phyloP scores from a whole-genome alignment of 2,329 filamentous ascomycete species.

The Pseudogymnoascus verrucosus region DNA sequence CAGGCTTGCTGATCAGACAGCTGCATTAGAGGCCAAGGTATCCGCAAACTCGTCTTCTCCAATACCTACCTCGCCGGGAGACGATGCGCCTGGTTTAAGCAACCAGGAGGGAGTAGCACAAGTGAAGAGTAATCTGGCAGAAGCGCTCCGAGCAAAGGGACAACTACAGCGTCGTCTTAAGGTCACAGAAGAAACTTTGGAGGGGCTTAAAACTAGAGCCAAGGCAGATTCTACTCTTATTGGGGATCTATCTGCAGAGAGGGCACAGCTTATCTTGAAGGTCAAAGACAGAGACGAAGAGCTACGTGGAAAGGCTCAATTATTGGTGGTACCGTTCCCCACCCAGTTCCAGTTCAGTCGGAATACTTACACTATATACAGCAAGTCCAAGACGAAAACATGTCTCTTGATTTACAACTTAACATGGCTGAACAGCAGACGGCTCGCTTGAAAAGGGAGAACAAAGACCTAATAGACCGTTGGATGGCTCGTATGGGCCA shows the following conservation, averaged over 20 bases:
- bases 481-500: constrained; percentile 85
- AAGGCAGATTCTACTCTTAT: constrained; percentile 55
- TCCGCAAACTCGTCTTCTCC: constrained; percentile 28
- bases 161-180: constrained; percentile 59
- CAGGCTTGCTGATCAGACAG: constrained; percentile 58
- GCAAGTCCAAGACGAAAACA: constrained; percentile 88
- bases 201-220: constrained; percentile 51
- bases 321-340: constrained; percentile 56
- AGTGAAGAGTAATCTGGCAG: constrained; percentile 62
- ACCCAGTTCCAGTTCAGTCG: background rate
- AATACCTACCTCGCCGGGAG: constrained; percentile 20
- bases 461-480: constrained; percentile 78
- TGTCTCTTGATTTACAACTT: constrained; percentile 77
- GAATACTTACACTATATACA: constrained; percentile 26
- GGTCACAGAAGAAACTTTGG: constrained; percentile 54
- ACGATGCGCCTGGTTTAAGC: constrained; percentile 23
- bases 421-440: constrained; percentile 74
- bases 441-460: constrained; percentile 69
- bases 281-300: constrained; percentile 80
- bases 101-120: constrained; percentile 33
- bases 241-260: constrained; percentile 53
- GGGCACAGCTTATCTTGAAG: constrained; percentile 52
- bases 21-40: constrained; percentile 53
- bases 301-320: constrained; percentile 70
- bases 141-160: constrained; percentile 66